Conservation (phyloP, 2,329 filamentous ascomycete genomes). For the Chalaropsis ovoidea region DNA sequence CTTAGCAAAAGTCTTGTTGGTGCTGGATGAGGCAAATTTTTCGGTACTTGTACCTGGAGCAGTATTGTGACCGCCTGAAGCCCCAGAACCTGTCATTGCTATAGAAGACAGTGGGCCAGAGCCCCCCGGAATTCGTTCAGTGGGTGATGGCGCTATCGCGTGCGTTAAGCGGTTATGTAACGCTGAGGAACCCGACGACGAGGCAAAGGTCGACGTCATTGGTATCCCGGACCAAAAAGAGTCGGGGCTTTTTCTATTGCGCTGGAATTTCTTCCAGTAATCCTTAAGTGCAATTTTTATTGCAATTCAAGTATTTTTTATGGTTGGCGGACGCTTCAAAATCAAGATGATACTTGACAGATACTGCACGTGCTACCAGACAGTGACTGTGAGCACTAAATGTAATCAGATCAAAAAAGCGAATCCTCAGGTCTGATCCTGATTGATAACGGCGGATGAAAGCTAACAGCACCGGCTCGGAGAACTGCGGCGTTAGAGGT, state of each 20-base stretch:
- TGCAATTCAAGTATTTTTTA: background rate
- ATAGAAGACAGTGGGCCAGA: slow-evolving; percentile 20
- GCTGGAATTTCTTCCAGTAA: background rate
- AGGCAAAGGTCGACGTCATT: slow-evolving; percentile 1
- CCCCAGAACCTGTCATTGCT: slow-evolving; percentile 10
- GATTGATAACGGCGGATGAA: slow-evolving; percentile 23
- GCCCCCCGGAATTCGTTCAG: slow-evolving; percentile 22
- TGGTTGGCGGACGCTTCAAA: background rate
- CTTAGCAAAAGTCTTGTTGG: slow-evolving; percentile 7
- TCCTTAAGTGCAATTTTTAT: background rate
- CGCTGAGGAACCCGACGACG: slow-evolving; percentile 13
- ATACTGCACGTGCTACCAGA: slow-evolving; percentile 16
- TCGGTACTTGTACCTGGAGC: slow-evolving; percentile 17
- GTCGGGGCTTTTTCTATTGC: no score
- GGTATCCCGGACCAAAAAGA: background rate
- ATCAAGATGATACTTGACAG: slow-evolving; percentile 11
- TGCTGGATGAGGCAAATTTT: slow-evolving; percentile 25
- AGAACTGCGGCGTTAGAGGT: background rate
- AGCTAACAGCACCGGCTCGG: background rate
- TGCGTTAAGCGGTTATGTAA: slow-evolving; percentile 16
- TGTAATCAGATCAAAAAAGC: slow-evolving; percentile 23
- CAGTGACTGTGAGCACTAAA: background rate
- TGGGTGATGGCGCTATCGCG: slow-evolving; percentile 19
- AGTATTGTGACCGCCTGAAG: slow-evolving; percentile 15
- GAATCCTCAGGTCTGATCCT: background rate